Percentiles rank a stretch among this genome's conserved stretches.
Conservation (phyloP, 306 rosid genomes). For the Inga leiocalycina region DNA sequence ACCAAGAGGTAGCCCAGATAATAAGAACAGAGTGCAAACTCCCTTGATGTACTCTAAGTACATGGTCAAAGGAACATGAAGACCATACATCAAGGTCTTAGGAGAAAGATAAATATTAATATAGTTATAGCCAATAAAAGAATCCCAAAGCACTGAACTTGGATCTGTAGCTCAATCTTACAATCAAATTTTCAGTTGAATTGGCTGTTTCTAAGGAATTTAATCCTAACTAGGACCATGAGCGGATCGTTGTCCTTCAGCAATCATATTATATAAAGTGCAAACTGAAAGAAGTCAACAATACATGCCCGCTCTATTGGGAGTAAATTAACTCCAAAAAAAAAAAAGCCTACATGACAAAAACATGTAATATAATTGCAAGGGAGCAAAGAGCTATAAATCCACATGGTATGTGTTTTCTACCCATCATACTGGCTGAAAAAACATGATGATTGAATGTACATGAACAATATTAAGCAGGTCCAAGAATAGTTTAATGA, state of each 20-base stretch:
- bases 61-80: slow-evolving; percentile 3
- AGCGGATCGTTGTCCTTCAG: background rate
- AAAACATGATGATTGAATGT: slow-evolving; percentile 4
- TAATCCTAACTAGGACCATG: slow-evolving; percentile 15
- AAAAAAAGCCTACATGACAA: background rate
- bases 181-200: slow-evolving; percentile 11
- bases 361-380: slow-evolving; percentile 3
- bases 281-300: background rate
- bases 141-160: slow-evolving; percentile 16
- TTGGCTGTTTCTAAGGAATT: background rate
- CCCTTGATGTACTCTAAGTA: background rate
- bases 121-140: background rate
- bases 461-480: background rate
- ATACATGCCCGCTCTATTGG: background rate
- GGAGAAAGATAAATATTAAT: slow-evolving; percentile 11
- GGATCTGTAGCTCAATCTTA: background rate
- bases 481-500: background rate
- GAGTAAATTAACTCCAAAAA: slow-evolving; percentile 6
- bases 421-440: slow-evolving; percentile 17
- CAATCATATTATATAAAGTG: background rate
- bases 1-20: background rate
- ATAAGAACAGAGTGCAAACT: background rate
- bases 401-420: background rate
- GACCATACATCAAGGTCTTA: slow-evolving; percentile 23
- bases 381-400: background rate